A percentile compares a stretch with the other conserved stretches of the same genome.
Conservation (phyloP, 768 basidiomycete species). For the Lactarius trivialis region DNA sequence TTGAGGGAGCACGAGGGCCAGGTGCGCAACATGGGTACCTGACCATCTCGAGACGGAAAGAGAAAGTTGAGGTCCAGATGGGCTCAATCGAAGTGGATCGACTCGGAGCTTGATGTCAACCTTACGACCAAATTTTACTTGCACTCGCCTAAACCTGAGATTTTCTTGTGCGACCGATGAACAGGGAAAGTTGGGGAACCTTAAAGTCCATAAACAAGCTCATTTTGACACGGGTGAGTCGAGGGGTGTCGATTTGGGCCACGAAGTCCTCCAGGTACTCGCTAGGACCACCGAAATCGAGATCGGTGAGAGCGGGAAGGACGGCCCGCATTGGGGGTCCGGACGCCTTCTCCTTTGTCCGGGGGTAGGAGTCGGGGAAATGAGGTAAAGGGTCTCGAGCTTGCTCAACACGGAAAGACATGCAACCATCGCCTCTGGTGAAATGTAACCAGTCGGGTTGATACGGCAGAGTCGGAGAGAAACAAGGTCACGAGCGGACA, state of each 20-base stretch:
- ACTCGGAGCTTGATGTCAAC: background rate
- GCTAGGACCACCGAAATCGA: background rate
- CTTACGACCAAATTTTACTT: background rate
- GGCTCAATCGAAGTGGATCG: background rate
- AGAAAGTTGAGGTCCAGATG: too few relatives aligned
- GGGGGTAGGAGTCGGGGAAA: background rate
- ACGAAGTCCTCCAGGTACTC: background rate
- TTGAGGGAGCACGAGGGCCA: background rate
- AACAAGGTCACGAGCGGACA: background rate
- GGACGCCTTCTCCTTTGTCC: background rate
- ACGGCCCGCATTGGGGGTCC: background rate
- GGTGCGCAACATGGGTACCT: background rate
- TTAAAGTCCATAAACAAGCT: background rate
- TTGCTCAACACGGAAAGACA: background rate
- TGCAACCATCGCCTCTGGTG: background rate
- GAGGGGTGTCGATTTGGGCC: background rate
- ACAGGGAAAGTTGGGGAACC: background rate
- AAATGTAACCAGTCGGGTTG: background rate
- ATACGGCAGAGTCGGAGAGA: background rate
- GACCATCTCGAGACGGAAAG: background rate
- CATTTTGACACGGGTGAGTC: background rate
- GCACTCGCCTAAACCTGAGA: background rate
- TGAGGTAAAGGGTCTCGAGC: background rate
- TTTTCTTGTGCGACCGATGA: background rate
- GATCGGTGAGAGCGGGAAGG: background rate